These are phyloP conservation scores for Amphicarpaea edgeworthii DNA, from an alignment of 306 rosid genomes.

Conservation along the genomic window DNA sequence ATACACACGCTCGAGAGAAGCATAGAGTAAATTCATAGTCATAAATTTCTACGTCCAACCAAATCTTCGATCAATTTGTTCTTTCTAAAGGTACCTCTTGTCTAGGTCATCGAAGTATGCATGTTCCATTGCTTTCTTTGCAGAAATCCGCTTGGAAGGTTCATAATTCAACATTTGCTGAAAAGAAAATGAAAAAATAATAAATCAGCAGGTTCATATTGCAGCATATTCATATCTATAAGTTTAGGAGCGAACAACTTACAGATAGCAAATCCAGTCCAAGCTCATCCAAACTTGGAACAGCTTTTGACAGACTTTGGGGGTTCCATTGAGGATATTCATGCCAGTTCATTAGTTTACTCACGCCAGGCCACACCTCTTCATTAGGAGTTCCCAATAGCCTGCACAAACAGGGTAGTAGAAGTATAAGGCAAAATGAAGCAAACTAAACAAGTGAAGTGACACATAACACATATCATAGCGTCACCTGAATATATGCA, in stretches of 20 bases:
- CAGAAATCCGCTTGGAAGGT: constrained; percentile 75
- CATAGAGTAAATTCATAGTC: constrained; percentile 18
- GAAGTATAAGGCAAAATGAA: not conserved
- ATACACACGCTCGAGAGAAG: constrained; percentile 52
- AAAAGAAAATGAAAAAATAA: not conserved
- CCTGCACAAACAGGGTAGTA: constrained; percentile 53
- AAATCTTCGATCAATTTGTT: not conserved
- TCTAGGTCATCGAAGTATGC: constrained; percentile 65
- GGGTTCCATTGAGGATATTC: constrained; percentile 95
- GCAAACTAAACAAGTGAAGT: not conserved
- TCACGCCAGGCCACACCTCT: constrained; percentile 92
- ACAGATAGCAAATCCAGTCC: constrained; percentile 78
- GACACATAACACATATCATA: not conserved
- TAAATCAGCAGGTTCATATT: not conserved
- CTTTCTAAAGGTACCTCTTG: constrained; percentile 44
- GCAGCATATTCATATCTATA: too few species aligned
- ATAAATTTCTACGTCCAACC: constrained; percentile 27
- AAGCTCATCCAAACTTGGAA: constrained; percentile 69
- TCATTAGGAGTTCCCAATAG: constrained; percentile 94
- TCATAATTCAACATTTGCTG: constrained; percentile 93
- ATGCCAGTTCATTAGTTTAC: constrained; percentile 93
- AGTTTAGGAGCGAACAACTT: constrained; percentile 33
- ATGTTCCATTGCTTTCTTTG: constrained; percentile 97
- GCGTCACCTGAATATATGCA: constrained; percentile 86
- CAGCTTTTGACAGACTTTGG: constrained; percentile 67